These are phyloP conservation scores for Annulohypoxylon stygium DNA, from an alignment of 495 filamentous ascomycete genomes.

Conservation along the genomic window DNA sequence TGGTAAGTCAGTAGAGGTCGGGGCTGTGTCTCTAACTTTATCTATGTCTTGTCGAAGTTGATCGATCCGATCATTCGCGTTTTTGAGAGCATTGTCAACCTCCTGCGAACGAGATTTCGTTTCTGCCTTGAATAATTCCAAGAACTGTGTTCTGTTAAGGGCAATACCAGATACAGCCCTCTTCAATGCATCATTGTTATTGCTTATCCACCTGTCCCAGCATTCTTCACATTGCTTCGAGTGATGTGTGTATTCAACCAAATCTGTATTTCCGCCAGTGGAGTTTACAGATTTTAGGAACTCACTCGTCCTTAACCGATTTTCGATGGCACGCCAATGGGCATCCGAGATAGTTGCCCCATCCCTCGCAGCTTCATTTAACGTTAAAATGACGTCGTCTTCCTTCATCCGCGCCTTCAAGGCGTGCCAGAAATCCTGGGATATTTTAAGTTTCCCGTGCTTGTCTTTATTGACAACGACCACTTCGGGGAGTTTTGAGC, in stretches of 20 bases:
- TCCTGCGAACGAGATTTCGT: slow-evolving; percentile 39
- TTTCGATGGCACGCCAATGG: slow-evolving; percentile 56
- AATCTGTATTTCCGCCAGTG: not conserved
- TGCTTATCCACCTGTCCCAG: slow-evolving; percentile 55
- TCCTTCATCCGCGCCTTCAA: slow-evolving; percentile 53
- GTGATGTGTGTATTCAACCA: not conserved
- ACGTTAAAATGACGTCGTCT: slow-evolving; percentile 52
- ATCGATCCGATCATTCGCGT: slow-evolving; percentile 41
- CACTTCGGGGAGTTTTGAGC: slow-evolving; percentile 54
- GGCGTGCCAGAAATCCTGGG: slow-evolving; percentile 69
- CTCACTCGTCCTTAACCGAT: slow-evolving; percentile 43
- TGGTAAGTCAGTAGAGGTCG: slow-evolving; percentile 5
- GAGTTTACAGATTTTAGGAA: not conserved
- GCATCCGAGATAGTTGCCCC: slow-evolving; percentile 46
- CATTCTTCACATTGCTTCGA: not conserved
- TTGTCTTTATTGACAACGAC: slow-evolving; percentile 57
- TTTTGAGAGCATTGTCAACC: slow-evolving; percentile 44
- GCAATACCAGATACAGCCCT: slow-evolving; percentile 39
- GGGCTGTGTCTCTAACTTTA: slow-evolving; percentile 14
- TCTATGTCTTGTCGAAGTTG: slow-evolving; percentile 19
- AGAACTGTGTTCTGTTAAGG: slow-evolving; percentile 52
- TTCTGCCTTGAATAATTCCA: slow-evolving; percentile 38
- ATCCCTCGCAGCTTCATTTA: slow-evolving; percentile 40
- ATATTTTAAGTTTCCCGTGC: slow-evolving; percentile 59
- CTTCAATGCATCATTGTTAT: slow-evolving; percentile 52